phyloP scores from a whole-genome alignment of 2,329 filamentous ascomycete genomes.

The Proliferodiscus dingleyae region DNA sequence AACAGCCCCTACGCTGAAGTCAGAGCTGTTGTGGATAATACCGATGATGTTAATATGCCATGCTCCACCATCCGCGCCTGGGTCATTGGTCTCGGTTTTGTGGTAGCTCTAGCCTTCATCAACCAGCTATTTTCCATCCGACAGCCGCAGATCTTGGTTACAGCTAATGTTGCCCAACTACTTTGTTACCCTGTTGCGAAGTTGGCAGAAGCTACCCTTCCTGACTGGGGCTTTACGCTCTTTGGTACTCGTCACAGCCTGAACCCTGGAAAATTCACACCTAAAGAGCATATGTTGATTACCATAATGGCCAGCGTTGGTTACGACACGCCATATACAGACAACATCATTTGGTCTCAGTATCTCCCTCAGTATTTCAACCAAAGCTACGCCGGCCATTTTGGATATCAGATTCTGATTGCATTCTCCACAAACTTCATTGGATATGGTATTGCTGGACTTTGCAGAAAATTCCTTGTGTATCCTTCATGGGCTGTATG shows the following conservation, averaged over 20 bases:
- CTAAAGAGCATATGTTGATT: conserved; percentile 64
- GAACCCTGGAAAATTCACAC: conserved; percentile 59
- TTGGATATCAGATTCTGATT: conserved; percentile 47
- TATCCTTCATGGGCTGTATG: conserved; percentile 49
- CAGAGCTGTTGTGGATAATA: conserved; percentile 54
- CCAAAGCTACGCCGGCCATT: conserved; percentile 43
- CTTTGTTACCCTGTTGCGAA: conserved; percentile 44
- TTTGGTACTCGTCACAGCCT: conserved; percentile 35
- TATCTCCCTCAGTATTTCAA: conserved; percentile 46
- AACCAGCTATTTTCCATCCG: conserved; percentile 21
- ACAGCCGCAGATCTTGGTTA: conserved; percentile 16
- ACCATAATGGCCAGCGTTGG: conserved; percentile 54
- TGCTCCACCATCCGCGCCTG: conserved; percentile 62
- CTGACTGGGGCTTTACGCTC: conserved; percentile 45
- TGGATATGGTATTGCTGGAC: conserved; percentile 50
- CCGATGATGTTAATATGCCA: conserved; percentile 54
- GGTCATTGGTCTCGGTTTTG: conserved; percentile 48
- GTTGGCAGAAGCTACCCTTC: conserved; percentile 48
- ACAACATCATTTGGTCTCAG: conserved; percentile 47
- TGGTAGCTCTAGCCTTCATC: conserved; percentile 9
- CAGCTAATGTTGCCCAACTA: conserved; percentile 19
- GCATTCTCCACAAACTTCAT: conserved; percentile 49
- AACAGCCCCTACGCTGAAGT: conserved; percentile 54
- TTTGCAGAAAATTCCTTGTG: conserved; percentile 46
- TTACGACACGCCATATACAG: conserved; percentile 43